A percentile compares a stretch with the other conserved stretches of the same genome.
Conservation (phyloP, 1,284 basidiomycete species). For the Phylloboletellus chloephorus region DNA sequence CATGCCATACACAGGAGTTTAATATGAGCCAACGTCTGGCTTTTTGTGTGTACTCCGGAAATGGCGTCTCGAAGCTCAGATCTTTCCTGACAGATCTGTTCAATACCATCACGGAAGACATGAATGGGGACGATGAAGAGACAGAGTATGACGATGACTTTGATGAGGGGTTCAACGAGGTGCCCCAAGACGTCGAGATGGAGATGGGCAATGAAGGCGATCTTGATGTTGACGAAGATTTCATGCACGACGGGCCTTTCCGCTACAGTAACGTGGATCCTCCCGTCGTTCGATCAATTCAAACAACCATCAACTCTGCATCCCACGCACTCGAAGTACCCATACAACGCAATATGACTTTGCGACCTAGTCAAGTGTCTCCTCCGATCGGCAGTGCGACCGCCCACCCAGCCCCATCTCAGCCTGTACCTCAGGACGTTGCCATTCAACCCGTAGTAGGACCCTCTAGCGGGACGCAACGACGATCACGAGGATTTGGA, state of each 20-base stretch:
- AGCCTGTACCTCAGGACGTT: constrained; percentile 14
- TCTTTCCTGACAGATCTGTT: constrained; percentile 71
- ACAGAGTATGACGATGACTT: constrained; percentile 71
- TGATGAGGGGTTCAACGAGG: constrained; percentile 46
- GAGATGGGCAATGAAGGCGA: constrained; percentile 42
- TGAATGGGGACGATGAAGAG: constrained; percentile 60
- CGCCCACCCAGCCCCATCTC: constrained; percentile 5
- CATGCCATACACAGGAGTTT: constrained; percentile 64
- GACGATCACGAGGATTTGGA: constrained; percentile 41
- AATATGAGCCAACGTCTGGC: constrained; percentile 86
- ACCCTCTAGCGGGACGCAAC: constrained; percentile 24
- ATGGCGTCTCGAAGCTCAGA: constrained; percentile 82
- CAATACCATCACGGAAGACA: constrained; percentile 63
- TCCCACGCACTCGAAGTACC: constrained; percentile 25
- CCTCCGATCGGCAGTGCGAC: constrained; percentile 8
- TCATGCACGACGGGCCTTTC: constrained; percentile 29
- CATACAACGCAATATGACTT: constrained; percentile 30
- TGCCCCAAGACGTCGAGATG: constrained; percentile 49
- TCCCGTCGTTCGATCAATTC: constrained; percentile 23
- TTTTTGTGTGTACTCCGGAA: constrained; percentile 96
- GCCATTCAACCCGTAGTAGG: constrained; percentile 14
- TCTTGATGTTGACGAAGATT: constrained; percentile 38
- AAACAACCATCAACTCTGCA: constrained; percentile 24
- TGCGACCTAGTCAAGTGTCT: constrained; percentile 21
- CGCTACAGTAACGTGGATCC: constrained; percentile 21